Percentiles rank a stretch among this genome's conserved stretches.
These are phyloP conservation scores for Myxozyma neotropica DNA, from an alignment of 805 yeast species.

Conservation along the genomic window DNA sequence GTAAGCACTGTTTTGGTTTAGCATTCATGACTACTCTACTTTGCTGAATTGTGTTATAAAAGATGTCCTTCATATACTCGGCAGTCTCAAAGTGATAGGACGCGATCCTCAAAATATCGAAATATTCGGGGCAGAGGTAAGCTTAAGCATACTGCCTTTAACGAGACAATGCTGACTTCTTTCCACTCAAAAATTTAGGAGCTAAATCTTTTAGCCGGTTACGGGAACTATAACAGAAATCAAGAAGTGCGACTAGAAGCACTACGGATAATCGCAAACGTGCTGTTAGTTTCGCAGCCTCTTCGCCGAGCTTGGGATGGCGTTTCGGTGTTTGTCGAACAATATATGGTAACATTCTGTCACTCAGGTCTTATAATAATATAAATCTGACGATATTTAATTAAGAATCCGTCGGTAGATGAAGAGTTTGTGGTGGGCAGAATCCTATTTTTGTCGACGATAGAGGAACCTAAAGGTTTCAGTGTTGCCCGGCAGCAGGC, in stretches of 20 bases:
- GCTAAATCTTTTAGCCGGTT: constrained; percentile 5
- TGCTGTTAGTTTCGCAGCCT: constrained; percentile 5
- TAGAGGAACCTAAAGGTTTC: constrained; percentile 2
- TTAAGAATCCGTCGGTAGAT: constrained; percentile 14
- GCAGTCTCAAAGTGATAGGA: constrained; percentile 6
- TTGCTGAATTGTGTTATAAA: too few species aligned
- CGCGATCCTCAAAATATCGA: not conserved
- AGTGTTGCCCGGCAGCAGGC: not conserved
- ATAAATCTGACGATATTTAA: not conserved
- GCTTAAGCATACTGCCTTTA: not conserved
- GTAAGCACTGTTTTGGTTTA: not conserved
- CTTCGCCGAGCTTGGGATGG: constrained; percentile 9
- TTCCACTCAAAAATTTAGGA: not conserved
- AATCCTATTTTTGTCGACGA: constrained; percentile 24
- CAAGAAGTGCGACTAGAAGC: constrained; percentile 17
- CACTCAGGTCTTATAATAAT: not conserved
- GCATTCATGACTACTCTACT: not conserved
- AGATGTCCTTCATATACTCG: not conserved
- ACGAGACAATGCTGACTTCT: not conserved
- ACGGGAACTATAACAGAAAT: not conserved
- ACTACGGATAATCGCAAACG: constrained; percentile 26
- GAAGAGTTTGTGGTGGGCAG: constrained; percentile 29
- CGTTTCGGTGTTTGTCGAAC: not conserved
- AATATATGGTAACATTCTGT: constrained; percentile 5
- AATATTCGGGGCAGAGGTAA: constrained; percentile 11